A percentile compares a stretch with the other conserved stretches of the same genome.
These are phyloP conservation scores for Fusarium globosum DNA, from an alignment of 2,329 filamentous ascomycete species.

Conservation along the genomic window DNA sequence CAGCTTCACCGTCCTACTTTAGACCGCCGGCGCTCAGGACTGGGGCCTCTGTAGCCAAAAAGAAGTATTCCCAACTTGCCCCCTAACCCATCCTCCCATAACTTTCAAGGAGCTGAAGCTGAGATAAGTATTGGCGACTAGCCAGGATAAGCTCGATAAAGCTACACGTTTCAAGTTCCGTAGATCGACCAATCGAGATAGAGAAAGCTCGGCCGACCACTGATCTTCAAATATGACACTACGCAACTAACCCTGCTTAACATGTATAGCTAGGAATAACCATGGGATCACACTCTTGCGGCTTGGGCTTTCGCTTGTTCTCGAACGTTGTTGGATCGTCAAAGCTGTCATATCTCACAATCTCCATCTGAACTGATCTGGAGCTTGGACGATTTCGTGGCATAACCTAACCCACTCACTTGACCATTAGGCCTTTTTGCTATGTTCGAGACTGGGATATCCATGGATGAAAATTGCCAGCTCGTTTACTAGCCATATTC, in stretches of 20 bases:
- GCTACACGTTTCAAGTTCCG: background rate
- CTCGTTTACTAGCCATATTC: background rate
- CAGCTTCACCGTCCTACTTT: background rate
- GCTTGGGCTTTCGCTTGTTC: background rate
- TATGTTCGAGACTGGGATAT: background rate
- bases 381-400: background rate
- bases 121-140: background rate
- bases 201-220: background rate
- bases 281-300: background rate
- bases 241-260: conserved; percentile 10
- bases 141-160: conserved; percentile 9
- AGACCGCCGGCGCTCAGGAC: background rate
- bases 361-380: background rate
- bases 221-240: background rate
- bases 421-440: background rate
- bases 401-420: background rate
- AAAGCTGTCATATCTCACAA: background rate
- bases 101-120: background rate
- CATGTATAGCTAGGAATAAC: conserved; percentile 1
- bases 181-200: conserved; percentile 21
- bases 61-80: background rate
- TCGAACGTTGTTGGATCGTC: background rate
- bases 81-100: background rate
- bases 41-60: background rate
- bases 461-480: background rate